These are phyloP conservation scores for Aspergillus fumigatus DNA, from an alignment of 2,329 filamentous ascomycete species.

Conservation along the genomic window DNA sequence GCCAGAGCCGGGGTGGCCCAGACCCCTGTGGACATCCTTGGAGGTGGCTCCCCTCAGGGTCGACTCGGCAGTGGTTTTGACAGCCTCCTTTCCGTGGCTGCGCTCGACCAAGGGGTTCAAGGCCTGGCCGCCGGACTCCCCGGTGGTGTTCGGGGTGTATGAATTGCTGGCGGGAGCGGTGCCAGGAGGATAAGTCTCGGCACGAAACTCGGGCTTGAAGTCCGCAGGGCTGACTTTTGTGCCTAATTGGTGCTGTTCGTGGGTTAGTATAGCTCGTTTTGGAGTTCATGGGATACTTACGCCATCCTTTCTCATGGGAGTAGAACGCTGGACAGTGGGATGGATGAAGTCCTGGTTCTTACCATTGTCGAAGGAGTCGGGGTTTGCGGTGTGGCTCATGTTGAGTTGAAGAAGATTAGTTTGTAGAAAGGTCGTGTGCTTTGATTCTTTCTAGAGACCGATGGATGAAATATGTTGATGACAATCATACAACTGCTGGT, in stretches of 20 bases:
- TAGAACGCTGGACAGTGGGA: conserved; percentile 44
- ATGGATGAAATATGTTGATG: not conserved
- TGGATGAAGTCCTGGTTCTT: conserved; percentile 52
- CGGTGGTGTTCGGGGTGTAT: conserved; percentile 41
- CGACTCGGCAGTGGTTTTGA: conserved; percentile 41
- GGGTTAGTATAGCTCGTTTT: not conserved
- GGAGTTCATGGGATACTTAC: conserved; percentile 38
- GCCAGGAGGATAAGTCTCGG: conserved; percentile 57
- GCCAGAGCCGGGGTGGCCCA: conserved; percentile 50
- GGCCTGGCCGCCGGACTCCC: conserved; percentile 35
- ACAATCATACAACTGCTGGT: not conserved
- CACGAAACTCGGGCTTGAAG: conserved; percentile 61
- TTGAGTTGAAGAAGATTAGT: conserved; percentile 5
- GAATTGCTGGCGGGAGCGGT: conserved; percentile 55
- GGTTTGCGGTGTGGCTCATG: conserved; percentile 38
- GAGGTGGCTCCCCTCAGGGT: conserved; percentile 52
- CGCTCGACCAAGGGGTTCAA: conserved; percentile 38
- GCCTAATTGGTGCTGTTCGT: conserved; percentile 58
- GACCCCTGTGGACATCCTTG: conserved; percentile 48
- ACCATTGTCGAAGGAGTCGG: conserved; percentile 47
- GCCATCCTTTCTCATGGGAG: conserved; percentile 52
- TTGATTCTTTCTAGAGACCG: not conserved
- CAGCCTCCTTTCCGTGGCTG: conserved; percentile 37
- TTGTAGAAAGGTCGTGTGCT: not conserved
- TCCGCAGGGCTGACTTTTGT: conserved; percentile 50